Conservation (phyloP, 2,329 filamentous ascomycete genomes). For the Aspergillus melleus region DNA sequence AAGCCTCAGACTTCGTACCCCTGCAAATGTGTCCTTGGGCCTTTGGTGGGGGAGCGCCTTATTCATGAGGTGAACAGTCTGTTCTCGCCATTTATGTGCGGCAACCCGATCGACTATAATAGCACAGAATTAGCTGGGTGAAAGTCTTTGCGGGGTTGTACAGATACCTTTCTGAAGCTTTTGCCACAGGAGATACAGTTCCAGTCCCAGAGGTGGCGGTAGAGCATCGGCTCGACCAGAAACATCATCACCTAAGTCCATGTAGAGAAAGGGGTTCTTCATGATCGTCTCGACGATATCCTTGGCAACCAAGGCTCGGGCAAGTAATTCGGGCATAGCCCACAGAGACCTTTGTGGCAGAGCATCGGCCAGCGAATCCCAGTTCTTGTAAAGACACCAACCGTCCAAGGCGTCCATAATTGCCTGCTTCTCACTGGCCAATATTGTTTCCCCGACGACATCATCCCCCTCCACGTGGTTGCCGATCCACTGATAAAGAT, state of each 20-base stretch:
- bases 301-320: background rate
- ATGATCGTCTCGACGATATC: background rate
- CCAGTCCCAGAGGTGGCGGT: background rate
- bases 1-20: background rate
- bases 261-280: background rate
- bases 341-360: background rate
- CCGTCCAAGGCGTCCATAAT: background rate
- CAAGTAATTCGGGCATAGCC: background rate
- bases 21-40: background rate
- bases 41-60: background rate
- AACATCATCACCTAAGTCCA: background rate
- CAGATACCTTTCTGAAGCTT: background rate
- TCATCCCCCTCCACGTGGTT: background rate
- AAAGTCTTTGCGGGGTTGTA: background rate
- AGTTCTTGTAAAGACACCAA: background rate
- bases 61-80: background rate
- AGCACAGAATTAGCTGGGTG: background rate
- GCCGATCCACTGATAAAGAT: background rate
- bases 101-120: background rate
- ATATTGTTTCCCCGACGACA: background rate
- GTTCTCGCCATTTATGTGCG: background rate
- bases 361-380: background rate
- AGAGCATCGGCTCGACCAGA: background rate
- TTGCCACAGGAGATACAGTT: background rate
- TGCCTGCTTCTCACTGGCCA: background rate